These are phyloP conservation scores for Dicorynia guianensis DNA, from an alignment of 306 rosid species.

Conservation along the genomic window DNA sequence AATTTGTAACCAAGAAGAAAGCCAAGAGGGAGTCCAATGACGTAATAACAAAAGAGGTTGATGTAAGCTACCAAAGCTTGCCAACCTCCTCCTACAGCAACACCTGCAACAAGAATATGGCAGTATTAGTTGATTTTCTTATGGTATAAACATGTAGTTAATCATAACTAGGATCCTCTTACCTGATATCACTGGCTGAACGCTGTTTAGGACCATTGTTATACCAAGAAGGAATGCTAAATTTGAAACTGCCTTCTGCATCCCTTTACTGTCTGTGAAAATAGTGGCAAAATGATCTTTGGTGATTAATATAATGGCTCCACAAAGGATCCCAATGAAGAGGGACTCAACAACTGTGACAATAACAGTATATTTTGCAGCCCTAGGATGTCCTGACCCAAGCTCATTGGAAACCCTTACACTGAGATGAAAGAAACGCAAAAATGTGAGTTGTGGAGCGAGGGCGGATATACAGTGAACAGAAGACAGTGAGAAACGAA, in stretches of 20 bases:
- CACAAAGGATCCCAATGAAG: conserved; percentile 68
- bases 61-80: conserved; percentile 93
- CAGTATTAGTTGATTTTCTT: conserved; percentile 1
- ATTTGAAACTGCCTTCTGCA: conserved; percentile 85
- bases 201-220: conserved; percentile 88
- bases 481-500: conserved; percentile 1
- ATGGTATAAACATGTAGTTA: neutral
- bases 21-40: conserved; percentile 89
- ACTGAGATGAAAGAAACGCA: conserved; percentile 40
- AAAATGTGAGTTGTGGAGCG: neutral
- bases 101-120: conserved; percentile 61
- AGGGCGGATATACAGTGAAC: neutral
- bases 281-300: conserved; percentile 75
- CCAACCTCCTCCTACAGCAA: conserved; percentile 99
- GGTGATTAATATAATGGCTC: conserved; percentile 53
- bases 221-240: conserved; percentile 83
- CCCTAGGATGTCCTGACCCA: conserved; percentile 89
- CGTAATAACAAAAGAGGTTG: conserved; percentile 81
- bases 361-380: conserved; percentile 79
- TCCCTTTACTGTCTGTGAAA: conserved; percentile 72
- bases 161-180: neutral
- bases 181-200: conserved; percentile 96
- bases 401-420: conserved; percentile 94
- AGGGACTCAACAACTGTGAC: conserved; percentile 67
- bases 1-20: conserved; percentile 81